phyloP scores from a whole-genome alignment of 176 grass and related monocot genomes.

The Phyllostachys edulis region DNA sequence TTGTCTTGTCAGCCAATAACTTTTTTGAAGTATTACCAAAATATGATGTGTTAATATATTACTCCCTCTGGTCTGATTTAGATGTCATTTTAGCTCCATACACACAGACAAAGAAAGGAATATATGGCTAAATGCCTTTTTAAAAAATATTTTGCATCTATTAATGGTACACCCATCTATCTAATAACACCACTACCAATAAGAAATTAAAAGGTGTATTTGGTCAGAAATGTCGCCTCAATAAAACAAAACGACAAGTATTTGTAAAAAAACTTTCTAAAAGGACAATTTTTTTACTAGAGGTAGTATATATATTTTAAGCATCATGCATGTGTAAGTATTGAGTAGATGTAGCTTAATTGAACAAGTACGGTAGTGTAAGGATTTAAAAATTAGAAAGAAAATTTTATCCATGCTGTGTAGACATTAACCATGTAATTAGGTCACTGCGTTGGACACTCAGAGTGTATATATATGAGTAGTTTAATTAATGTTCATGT shows the following conservation, averaged over 20 bases:
- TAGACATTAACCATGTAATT: constrained; percentile 7
- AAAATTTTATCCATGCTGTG: not conserved
- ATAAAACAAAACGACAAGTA: not conserved
- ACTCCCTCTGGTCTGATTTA: not conserved
- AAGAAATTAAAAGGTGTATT: not conserved
- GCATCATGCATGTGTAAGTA: not conserved
- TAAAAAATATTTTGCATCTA: not conserved
- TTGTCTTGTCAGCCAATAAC: not conserved
- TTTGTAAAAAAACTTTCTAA: not conserved
- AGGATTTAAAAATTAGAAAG: not conserved
- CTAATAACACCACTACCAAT: not conserved
- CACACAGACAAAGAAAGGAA: not conserved
- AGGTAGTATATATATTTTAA: no score
- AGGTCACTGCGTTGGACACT: not conserved
- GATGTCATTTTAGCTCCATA: not conserved
- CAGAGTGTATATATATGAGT: no score
- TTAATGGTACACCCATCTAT: not conserved
- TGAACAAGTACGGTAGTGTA: not conserved
- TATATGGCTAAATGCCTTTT: not conserved
- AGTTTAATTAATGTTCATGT: no score
- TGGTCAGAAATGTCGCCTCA: not conserved
- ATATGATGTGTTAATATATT: not conserved
- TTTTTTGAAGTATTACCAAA: not conserved
- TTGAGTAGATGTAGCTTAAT: not conserved
- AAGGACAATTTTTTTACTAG: not conserved